phyloP scores from a whole-genome alignment of 331 rosid species.

The Dryas integrifolia region DNA sequence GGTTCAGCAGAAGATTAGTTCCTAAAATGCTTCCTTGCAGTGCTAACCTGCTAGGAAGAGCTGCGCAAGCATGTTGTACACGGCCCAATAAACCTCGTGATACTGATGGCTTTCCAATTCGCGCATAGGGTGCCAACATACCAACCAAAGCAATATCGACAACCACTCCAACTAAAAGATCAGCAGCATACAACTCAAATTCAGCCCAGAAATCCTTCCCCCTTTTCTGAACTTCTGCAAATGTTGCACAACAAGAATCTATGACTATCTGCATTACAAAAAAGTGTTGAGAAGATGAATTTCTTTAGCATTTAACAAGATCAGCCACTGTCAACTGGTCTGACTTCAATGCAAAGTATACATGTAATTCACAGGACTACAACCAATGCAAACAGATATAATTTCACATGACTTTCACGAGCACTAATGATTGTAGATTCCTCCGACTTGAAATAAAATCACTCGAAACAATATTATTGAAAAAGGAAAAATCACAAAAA shows the following conservation, averaged over 20 bases:
- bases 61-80: constrained; percentile 54
- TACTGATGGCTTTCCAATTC: constrained; percentile 56
- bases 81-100: constrained; percentile 69
- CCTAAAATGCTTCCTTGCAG: background rate
- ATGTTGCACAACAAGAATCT: constrained; percentile 85
- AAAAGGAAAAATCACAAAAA: background rate
- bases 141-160: constrained; percentile 86
- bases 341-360: background rate
- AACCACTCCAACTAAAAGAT: constrained; percentile 72
- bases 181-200: constrained; percentile 82
- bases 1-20: background rate
- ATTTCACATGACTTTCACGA: background rate
- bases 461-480: background rate
- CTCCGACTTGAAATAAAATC: background rate
- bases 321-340: background rate
- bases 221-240: constrained; percentile 79
- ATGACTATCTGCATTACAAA: constrained; percentile 57
- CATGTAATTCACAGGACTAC: background rate
- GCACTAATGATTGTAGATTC: background rate
- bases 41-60: constrained; percentile 85
- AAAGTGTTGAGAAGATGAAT: background rate
- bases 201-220: constrained; percentile 85
- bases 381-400: background rate
- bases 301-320: background rate
- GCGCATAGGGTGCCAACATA: constrained; percentile 77